phyloP scores from a whole-genome alignment of 768 basidiomycete genomes.

The Coprinopsis strossmayeri region DNA sequence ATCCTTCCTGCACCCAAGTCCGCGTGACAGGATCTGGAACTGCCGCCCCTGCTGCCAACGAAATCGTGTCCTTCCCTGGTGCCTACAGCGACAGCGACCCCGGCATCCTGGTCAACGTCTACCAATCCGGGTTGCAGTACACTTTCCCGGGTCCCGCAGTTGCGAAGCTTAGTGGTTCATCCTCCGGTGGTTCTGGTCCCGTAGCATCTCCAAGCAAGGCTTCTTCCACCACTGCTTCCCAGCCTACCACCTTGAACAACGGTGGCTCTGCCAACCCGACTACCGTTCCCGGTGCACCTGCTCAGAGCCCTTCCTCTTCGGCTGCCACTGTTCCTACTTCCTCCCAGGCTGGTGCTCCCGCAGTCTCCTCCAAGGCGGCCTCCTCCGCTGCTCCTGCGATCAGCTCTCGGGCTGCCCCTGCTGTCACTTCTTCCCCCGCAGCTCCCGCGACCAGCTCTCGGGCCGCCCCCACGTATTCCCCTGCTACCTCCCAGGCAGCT shows the following conservation, averaged over 20 bases:
- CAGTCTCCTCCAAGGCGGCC: too few relatives aligned
- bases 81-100: conserved; percentile 67
- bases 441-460: neutral
- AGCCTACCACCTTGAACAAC: too few relatives aligned
- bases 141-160: conserved; percentile 47
- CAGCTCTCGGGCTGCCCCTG: too few relatives aligned
- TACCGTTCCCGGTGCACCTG: neutral
- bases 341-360: too few relatives aligned
- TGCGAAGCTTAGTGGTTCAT: conserved; percentile 25
- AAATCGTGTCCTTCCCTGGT: conserved; percentile 65
- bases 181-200: neutral
- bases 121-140: conserved; percentile 25
- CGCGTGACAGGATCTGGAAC: conserved; percentile 47
- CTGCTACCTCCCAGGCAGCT: neutral
- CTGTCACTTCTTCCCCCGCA: neutral
- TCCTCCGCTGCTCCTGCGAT: too few relatives aligned
- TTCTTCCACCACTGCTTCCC: neutral
- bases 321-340: too few relatives aligned
- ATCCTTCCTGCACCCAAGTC: conserved; percentile 63
- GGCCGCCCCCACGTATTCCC: neutral
- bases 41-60: conserved; percentile 36
- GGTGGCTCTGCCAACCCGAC: neutral
- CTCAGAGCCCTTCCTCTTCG: too few relatives aligned
- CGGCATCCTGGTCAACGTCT: conserved; percentile 55
- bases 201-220: neutral